Percentiles rank a stretch among this genome's conserved stretches.
These are phyloP conservation scores for Trichoderma reesei DNA, from an alignment of 495 filamentous ascomycete genomes.

Conservation along the genomic window DNA sequence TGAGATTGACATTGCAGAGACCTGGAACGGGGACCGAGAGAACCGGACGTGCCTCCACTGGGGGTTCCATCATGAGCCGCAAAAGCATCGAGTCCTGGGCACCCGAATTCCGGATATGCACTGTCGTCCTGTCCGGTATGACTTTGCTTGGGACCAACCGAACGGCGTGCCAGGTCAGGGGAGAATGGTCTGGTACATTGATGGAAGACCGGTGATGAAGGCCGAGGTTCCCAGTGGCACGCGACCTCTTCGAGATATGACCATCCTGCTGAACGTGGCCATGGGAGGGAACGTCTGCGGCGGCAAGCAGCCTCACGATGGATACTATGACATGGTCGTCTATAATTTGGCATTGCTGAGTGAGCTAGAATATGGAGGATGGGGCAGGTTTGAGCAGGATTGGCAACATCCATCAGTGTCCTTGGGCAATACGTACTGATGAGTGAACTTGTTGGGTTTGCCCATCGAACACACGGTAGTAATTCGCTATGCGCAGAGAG, in stretches of 20 bases:
- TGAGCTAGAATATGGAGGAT: slow-evolving; percentile 29
- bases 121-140: slow-evolving; percentile 20
- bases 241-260: slow-evolving; percentile 31
- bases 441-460: too few species aligned
- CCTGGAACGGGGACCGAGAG: slow-evolving; percentile 27
- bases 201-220: slow-evolving; percentile 33
- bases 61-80: slow-evolving; percentile 33
- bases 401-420: slow-evolving; percentile 15
- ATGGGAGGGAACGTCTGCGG: slow-evolving; percentile 38
- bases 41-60: slow-evolving; percentile 39
- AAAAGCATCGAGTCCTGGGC: slow-evolving; percentile 32
- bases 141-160: slow-evolving; percentile 30
- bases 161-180: slow-evolving; percentile 20
- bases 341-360: slow-evolving; percentile 28
- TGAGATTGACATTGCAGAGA: slow-evolving; percentile 56
- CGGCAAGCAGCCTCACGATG: slow-evolving; percentile 28
- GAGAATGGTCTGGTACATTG: slow-evolving; percentile 34
- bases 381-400: slow-evolving; percentile 29
- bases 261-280: slow-evolving; percentile 33
- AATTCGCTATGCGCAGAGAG: too few species aligned
- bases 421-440: not conserved
- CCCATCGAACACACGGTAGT: too few species aligned
- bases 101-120: slow-evolving; percentile 25
- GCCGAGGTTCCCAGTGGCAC: slow-evolving; percentile 29
- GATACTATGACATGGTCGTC: slow-evolving; percentile 33